Evolutionary conservation across 2,329 filamentous ascomycete genomes (phyloP).

Genomic region (Chrysoporthe puriensis): DNA sequence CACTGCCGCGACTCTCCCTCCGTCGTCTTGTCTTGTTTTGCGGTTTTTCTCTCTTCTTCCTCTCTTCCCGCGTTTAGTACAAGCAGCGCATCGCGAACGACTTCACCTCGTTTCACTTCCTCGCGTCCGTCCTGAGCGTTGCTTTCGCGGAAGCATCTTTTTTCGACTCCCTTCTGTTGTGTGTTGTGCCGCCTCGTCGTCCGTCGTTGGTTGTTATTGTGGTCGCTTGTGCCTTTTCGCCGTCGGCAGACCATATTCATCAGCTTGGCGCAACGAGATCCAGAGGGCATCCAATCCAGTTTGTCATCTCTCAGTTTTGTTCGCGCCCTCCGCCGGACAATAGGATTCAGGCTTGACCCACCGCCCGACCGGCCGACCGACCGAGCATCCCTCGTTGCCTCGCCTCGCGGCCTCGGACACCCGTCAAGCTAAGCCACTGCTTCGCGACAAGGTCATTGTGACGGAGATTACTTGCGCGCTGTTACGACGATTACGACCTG

Average conservation of each 20-base stretch:
- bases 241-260: conserved; percentile 8
- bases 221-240: conserved; percentile 19
- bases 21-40: conserved; percentile 22
- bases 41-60: conserved; percentile 17
- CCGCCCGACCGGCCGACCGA: conserved; percentile 8
- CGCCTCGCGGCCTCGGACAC: conserved; percentile 1
- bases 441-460: background rate
- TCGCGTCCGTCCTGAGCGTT: conserved; percentile 27
- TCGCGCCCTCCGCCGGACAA: background rate
- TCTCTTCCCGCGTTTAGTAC: conserved; percentile 17
- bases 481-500: conserved; percentile 19
- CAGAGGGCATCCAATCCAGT: background rate
- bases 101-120: conserved; percentile 21
- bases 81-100: conserved; percentile 21
- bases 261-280: conserved; percentile 12
- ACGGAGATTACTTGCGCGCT: conserved; percentile 7
- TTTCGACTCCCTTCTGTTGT: conserved; percentile 20
- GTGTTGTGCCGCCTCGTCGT: conserved; percentile 18
- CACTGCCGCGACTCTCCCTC: conserved; percentile 21
- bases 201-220: conserved; percentile 17
- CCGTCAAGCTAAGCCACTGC: conserved; percentile 9
- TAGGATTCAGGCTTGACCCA: background rate
- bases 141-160: conserved; percentile 28
- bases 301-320: conserved; percentile 3
- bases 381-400: conserved; percentile 15